Evolutionary conservation across 2,329 filamentous ascomycete species (phyloP).

Genomic region (Colletotrichum endophyticum): DNA sequence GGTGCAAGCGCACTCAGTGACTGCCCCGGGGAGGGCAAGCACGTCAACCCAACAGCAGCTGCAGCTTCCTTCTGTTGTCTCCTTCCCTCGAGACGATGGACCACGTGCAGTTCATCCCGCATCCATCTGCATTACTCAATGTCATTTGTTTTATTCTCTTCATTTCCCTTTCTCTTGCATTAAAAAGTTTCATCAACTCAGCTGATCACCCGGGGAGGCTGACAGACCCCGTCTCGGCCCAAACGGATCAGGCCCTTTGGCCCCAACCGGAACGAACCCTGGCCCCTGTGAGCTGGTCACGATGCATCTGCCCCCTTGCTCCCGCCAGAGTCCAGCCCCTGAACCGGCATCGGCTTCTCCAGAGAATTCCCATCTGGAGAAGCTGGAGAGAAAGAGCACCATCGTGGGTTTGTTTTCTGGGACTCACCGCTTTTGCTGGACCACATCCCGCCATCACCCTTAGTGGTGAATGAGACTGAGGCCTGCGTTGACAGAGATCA

Average conservation of each 20-base stretch:
- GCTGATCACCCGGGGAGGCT: background rate
- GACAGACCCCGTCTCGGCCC: background rate
- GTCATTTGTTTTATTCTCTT: background rate
- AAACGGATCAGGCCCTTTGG: background rate
- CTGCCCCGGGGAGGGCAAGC: background rate
- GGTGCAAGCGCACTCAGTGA: background rate
- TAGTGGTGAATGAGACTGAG: background rate
- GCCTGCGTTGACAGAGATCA: background rate
- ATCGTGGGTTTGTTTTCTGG: background rate
- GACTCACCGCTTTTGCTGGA: background rate
- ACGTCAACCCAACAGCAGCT: background rate
- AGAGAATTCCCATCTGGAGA: background rate
- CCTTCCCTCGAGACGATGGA: background rate
- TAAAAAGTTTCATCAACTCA: background rate
- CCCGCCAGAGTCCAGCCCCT: background rate
- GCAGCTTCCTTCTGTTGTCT: background rate
- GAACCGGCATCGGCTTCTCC: background rate
- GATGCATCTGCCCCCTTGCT: background rate
- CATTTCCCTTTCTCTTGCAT: background rate
- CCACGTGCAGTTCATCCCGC: background rate
- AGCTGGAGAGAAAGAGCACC: background rate
- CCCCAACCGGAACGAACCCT: background rate
- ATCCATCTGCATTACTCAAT: background rate
- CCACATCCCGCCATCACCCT: background rate
- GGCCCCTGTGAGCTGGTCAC: background rate